These are phyloP conservation scores for Wickerhamomyces sp. DNA, from an alignment of 1,139 yeast genomes.

Conservation along the genomic window DNA sequence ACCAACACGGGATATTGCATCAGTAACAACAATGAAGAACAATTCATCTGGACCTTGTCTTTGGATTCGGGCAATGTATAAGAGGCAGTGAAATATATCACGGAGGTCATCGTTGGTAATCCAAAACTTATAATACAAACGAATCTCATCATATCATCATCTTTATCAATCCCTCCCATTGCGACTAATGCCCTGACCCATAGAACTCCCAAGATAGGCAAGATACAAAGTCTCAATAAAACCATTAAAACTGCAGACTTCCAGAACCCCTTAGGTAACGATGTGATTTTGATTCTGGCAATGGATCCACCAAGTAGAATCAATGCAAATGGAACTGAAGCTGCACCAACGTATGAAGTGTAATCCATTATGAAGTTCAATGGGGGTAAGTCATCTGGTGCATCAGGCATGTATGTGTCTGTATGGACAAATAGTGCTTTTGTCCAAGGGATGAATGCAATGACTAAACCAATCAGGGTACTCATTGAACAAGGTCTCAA, in stretches of 20 bases:
- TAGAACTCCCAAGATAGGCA: slow-evolving; percentile 58
- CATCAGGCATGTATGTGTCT: slow-evolving; percentile 43
- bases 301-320: slow-evolving; percentile 79
- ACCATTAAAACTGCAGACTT: slow-evolving; percentile 43
- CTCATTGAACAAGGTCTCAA: slow-evolving; percentile 66
- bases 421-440: slow-evolving; percentile 66
- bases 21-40: slow-evolving; percentile 58
- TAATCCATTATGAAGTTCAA: slow-evolving; percentile 81
- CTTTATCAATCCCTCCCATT: slow-evolving; percentile 45
- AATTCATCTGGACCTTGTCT: slow-evolving; percentile 66
- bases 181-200: slow-evolving; percentile 45
- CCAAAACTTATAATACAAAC: slow-evolving; percentile 67
- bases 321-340: slow-evolving; percentile 83
- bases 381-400: slow-evolving; percentile 83
- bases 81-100: slow-evolving; percentile 69
- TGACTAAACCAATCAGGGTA: slow-evolving; percentile 52
- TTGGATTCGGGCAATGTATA: slow-evolving; percentile 55
- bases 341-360: slow-evolving; percentile 73
- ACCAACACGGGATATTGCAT: slow-evolving; percentile 54
- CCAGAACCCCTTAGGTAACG: slow-evolving; percentile 71
- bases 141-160: slow-evolving; percentile 57
- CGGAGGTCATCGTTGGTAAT: slow-evolving; percentile 66
- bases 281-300: slow-evolving; percentile 57
- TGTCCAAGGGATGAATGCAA: slow-evolving; percentile 82
- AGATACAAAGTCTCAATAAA: slow-evolving; percentile 42